phyloP scores from a whole-genome alignment of 495 filamentous ascomycete genomes.

The Aspergillus avenaceus region DNA sequence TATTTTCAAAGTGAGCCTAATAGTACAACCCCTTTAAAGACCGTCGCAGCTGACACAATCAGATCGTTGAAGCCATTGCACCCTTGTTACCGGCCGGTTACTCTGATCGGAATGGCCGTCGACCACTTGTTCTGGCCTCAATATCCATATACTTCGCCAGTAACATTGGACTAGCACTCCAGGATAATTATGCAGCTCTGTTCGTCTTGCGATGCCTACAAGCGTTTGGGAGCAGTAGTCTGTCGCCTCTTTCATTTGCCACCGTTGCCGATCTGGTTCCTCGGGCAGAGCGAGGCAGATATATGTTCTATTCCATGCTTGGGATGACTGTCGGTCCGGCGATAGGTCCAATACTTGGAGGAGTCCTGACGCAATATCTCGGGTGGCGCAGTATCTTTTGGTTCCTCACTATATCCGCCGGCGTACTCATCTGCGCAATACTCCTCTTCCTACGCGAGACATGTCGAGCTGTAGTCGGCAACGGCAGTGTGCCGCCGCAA shows the following conservation, averaged over 20 bases:
- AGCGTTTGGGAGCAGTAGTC: slow-evolving; percentile 42
- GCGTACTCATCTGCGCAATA: slow-evolving; percentile 24
- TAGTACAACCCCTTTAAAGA: not conserved
- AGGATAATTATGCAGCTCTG: slow-evolving; percentile 41
- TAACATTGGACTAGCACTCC: slow-evolving; percentile 46
- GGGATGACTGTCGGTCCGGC: slow-evolving; percentile 42
- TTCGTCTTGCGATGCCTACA: slow-evolving; percentile 49
- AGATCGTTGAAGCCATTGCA: slow-evolving; percentile 48
- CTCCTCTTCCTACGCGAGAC: slow-evolving; percentile 40
- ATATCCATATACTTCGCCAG: slow-evolving; percentile 41
- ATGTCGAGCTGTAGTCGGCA: slow-evolving; percentile 42
- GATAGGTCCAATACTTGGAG: slow-evolving; percentile 61
- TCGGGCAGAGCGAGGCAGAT: slow-evolving; percentile 41
- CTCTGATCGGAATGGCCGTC: slow-evolving; percentile 44
- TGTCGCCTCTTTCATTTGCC: slow-evolving; percentile 35
- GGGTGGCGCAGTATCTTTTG: slow-evolving; percentile 73
- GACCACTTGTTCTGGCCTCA: slow-evolving; percentile 39
- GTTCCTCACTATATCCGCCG: slow-evolving; percentile 62
- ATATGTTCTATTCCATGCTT: slow-evolving; percentile 33
- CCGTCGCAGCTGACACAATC: not conserved
- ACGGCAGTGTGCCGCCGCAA: slow-evolving; percentile 37
- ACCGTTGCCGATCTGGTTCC: slow-evolving; percentile 41
- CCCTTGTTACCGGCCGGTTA: slow-evolving; percentile 45
- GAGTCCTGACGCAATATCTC: slow-evolving; percentile 57
- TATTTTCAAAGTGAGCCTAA: slow-evolving; percentile 31